Conservation (phyloP, 2,329 filamentous ascomycete genomes). For the Trichoderma cornu-damae region DNA sequence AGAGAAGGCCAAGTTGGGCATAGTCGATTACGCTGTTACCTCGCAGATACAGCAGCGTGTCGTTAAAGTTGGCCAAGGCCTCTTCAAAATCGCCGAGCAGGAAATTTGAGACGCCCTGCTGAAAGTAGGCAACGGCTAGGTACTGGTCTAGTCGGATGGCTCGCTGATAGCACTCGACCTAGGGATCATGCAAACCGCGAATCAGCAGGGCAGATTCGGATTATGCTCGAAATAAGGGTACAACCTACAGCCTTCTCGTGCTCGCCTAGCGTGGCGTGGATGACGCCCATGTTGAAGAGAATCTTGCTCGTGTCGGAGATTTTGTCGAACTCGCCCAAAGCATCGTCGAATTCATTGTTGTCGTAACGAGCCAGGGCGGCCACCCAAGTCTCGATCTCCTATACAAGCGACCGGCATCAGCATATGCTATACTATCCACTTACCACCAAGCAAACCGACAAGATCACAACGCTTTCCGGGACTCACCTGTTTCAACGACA, state of each 20-base stretch:
- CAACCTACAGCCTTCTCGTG: constrained; percentile 84
- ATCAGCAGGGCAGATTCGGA: constrained; percentile 11
- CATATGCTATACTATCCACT: background rate
- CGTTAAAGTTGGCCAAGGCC: constrained; percentile 96
- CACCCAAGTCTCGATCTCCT: constrained; percentile 99
- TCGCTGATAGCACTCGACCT: constrained; percentile 94
- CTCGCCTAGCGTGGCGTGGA: constrained; percentile 92
- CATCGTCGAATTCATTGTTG: constrained; percentile 93
- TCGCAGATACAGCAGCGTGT: constrained; percentile 87
- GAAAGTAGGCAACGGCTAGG: constrained; percentile 95
- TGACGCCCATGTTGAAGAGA: constrained; percentile 96
- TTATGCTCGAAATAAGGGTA: background rate
- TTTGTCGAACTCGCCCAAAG: constrained; percentile 73
- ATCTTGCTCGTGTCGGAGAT: constrained; percentile 98
- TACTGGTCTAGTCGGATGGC: constrained; percentile 90
- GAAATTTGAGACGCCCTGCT: constrained; percentile 97
- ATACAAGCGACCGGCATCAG: constrained; percentile 7
- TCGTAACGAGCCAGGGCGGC: constrained; percentile 86
- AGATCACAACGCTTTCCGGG: background rate
- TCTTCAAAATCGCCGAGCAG: constrained; percentile 95
- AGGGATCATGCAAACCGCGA: background rate
- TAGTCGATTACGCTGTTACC: constrained; percentile 98
- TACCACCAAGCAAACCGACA: background rate
- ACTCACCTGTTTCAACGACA: constrained; percentile 58
- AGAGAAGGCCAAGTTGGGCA: constrained; percentile 88